Evolutionary conservation across 83 land plant genomes (phyloP).

Genomic region (Picea abies): DNA sequence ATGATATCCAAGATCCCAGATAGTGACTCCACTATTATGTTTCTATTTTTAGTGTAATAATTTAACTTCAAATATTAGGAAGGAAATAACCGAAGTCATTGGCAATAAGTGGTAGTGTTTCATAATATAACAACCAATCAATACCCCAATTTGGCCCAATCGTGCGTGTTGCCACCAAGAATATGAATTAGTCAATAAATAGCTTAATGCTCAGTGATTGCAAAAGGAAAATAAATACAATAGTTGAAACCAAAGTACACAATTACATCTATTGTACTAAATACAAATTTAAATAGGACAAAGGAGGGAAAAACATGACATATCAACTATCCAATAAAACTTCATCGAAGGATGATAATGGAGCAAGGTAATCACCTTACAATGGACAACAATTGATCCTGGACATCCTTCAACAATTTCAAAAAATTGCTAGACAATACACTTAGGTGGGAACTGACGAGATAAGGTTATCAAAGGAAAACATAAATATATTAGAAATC

Average conservation of each 20-base stretch:
- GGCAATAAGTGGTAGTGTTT: conserved; percentile 38
- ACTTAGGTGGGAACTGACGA: conserved; percentile 48
- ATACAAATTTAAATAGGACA: background rate
- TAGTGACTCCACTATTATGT: background rate
- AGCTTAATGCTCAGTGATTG: background rate
- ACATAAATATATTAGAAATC: background rate
- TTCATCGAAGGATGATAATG: background rate
- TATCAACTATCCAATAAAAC: too few species aligned
- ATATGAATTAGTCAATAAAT: background rate
- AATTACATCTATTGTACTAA: background rate
- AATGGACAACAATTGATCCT: conserved; percentile 49
- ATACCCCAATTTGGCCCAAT: conserved; percentile 41
- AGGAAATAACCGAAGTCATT: conserved; percentile 35
- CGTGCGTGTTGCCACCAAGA: conserved; percentile 37
- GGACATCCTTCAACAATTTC: conserved; percentile 43
- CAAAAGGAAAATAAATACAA: background rate
- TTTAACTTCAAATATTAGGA: background rate
- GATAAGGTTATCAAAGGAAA: background rate
- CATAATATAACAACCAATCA: conserved; percentile 57
- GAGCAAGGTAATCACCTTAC: conserved; percentile 27
- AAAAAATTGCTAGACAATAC: conserved; percentile 40
- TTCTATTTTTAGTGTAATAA: background rate
- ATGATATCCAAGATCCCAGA: background rate
- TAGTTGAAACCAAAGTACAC: too few species aligned
- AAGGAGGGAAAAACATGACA: too few species aligned